Evolutionary conservation across 192 early-diverging fungal genomes (phyloP).

Genomic region (Mortierella claussenii): DNA sequence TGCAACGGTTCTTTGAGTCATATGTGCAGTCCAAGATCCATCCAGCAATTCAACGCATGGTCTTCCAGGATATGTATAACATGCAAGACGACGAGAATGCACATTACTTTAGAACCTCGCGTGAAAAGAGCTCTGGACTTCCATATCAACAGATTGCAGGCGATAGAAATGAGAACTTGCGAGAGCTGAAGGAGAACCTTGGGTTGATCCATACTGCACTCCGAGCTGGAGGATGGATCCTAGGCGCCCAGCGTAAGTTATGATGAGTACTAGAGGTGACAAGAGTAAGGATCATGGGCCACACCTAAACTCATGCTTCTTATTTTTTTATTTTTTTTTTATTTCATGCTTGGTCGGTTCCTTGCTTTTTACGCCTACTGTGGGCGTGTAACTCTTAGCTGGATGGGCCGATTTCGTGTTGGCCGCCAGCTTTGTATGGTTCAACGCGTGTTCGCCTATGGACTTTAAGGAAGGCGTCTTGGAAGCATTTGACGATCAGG

Average conservation of each 20-base stretch:
- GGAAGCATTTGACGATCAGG: conserved; percentile 35
- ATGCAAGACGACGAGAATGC: conserved; percentile 29
- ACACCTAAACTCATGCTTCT: neutral
- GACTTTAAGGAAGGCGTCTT: conserved; percentile 50
- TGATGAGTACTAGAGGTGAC: neutral
- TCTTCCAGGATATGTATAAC: conserved; percentile 36
- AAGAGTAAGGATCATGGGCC: neutral
- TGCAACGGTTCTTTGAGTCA: conserved; percentile 56
- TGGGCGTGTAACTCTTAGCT: conserved; percentile 20
- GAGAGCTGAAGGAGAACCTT: conserved; percentile 34
- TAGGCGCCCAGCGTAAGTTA: conserved; percentile 54
- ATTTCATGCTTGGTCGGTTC: neutral
- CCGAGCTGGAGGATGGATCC: conserved; percentile 30
- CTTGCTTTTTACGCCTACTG: neutral
- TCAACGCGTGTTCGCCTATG: conserved; percentile 40
- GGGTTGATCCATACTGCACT: conserved; percentile 32
- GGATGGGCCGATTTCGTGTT: conserved; percentile 56
- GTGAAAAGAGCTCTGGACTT: conserved; percentile 47
- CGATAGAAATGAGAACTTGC: conserved; percentile 20
- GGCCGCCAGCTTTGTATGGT: conserved; percentile 44
- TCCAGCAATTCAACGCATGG: conserved; percentile 36
- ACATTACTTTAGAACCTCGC: conserved; percentile 49
- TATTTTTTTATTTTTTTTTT: neutral
- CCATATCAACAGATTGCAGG: conserved; percentile 47
- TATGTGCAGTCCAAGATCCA: conserved; percentile 45